phyloP scores from a whole-genome alignment of 768 basidiomycete species.

The Tylopilus sp. region DNA sequence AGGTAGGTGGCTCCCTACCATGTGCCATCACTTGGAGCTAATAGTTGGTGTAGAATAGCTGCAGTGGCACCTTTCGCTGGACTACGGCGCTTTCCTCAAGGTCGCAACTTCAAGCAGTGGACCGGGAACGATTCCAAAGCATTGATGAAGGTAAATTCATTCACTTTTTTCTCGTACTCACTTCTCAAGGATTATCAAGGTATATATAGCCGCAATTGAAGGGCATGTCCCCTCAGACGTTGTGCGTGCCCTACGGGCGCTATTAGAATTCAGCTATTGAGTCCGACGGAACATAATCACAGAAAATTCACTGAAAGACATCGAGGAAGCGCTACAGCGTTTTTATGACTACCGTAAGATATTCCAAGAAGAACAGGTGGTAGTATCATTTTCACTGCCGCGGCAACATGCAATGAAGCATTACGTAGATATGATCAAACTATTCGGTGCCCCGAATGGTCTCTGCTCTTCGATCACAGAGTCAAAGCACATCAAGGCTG shows the following conservation, averaged over 20 bases:
- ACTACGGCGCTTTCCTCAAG: too few relatives aligned
- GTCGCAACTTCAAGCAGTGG: too few relatives aligned
- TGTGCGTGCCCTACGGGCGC: not conserved
- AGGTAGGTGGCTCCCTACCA: conserved; percentile 8
- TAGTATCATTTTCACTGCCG: not conserved
- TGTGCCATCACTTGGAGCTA: not conserved
- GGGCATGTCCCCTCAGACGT: not conserved
- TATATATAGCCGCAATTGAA: not conserved
- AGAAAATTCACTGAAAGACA: not conserved
- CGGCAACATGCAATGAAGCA: not conserved
- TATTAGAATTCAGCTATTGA: not conserved
- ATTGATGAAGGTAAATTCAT: not conserved
- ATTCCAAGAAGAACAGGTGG: not conserved
- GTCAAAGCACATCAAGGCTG: not conserved
- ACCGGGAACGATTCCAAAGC: too few relatives aligned
- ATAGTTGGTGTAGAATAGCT: conserved; percentile 22
- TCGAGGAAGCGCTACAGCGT: not conserved
- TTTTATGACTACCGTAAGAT: not conserved
- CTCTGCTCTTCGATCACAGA: not conserved
- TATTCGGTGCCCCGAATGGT: not conserved
- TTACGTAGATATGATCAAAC: not conserved
- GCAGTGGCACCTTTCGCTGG: conserved; percentile 26
- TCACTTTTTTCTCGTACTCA: not conserved
- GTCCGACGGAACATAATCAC: not conserved
- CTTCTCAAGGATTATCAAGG: not conserved